These are phyloP conservation scores for Cardamine occulta DNA, from an alignment of 345 rosid species.

Conservation along the genomic window DNA sequence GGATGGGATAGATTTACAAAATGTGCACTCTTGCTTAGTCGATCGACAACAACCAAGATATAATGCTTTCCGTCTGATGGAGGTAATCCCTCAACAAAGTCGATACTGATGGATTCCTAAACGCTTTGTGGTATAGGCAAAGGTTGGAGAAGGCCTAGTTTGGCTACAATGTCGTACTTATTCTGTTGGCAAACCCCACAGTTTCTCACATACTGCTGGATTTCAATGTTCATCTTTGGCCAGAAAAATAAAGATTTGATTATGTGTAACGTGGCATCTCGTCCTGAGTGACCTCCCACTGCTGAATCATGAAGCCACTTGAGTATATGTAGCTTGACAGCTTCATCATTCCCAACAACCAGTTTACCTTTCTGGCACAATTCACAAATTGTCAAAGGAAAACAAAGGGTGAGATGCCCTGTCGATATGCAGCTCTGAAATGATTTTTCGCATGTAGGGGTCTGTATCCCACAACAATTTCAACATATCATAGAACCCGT, in stretches of 20 bases:
- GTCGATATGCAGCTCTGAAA: no score
- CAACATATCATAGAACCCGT: no score
- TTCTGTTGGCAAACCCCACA: not conserved
- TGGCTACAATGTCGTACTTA: rapidly evolving
- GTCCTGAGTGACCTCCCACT: not conserved
- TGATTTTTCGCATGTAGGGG: no score
- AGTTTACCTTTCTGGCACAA: no score
- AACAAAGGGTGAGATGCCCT: no score
- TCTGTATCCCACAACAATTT: not conserved
- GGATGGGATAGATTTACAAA: not conserved
- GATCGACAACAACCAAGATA: rapidly evolving
- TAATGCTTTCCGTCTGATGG: rapidly evolving
- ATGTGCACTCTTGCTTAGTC: not conserved
- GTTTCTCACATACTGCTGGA: not conserved
- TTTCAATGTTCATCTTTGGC: not conserved
- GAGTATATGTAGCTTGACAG: not conserved
- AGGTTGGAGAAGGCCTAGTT: rapidly evolving
- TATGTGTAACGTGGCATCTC: not conserved
- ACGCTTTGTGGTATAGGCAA: rapidly evolving
- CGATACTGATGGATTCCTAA: not conserved
- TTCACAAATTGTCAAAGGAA: no score
- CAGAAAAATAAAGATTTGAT: not conserved
- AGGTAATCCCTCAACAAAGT: not conserved
- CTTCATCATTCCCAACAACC: not conserved
- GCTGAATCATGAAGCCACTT: not conserved